phyloP scores from a whole-genome alignment of 73 alveolate genomes.

The Paraurostyla sp. region DNA sequence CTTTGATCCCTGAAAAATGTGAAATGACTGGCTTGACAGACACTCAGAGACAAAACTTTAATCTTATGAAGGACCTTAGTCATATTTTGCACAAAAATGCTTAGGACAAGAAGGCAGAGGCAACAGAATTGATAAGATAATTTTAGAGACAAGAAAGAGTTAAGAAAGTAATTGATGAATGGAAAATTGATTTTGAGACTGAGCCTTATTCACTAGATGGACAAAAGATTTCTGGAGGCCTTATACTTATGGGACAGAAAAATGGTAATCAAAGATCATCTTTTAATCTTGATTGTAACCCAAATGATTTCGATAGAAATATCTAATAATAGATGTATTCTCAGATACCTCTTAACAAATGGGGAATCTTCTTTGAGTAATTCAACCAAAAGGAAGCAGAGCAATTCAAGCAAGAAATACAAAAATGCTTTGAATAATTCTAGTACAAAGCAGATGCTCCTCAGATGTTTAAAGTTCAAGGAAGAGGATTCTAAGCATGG shows the following conservation, averaged over 20 bases:
- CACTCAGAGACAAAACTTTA: constrained; percentile 76
- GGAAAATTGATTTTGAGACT: constrained; percentile 71
- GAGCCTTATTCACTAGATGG: constrained; percentile 76
- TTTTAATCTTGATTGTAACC: constrained; percentile 38
- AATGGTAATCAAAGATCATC: constrained; percentile 48
- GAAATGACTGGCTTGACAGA: constrained; percentile 88
- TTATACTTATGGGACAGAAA: constrained; percentile 68
- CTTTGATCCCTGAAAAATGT: constrained; percentile 84
- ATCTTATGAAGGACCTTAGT: constrained; percentile 81
- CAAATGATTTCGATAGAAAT: constrained; percentile 77
- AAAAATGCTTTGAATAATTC: not conserved
- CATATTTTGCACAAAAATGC: constrained; percentile 76
- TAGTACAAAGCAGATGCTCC: constrained; percentile 57
- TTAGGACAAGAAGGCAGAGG: constrained; percentile 74
- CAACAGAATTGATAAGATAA: constrained; percentile 65
- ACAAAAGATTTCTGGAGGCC: constrained; percentile 69
- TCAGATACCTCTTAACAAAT: constrained; percentile 62
- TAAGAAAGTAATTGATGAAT: constrained; percentile 69
- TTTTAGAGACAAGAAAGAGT: constrained; percentile 67
- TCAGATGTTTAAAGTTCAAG: constrained; percentile 14
- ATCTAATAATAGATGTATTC: constrained; percentile 80
- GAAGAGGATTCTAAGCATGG: constrained; percentile 48
- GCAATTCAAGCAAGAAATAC: not conserved
- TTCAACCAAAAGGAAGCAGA: constrained; percentile 33
- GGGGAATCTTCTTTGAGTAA: constrained; percentile 76